Base-by-base conservation (phyloP, 2,329 filamentous ascomycete genomes). In the Coniella vitis region DNA sequence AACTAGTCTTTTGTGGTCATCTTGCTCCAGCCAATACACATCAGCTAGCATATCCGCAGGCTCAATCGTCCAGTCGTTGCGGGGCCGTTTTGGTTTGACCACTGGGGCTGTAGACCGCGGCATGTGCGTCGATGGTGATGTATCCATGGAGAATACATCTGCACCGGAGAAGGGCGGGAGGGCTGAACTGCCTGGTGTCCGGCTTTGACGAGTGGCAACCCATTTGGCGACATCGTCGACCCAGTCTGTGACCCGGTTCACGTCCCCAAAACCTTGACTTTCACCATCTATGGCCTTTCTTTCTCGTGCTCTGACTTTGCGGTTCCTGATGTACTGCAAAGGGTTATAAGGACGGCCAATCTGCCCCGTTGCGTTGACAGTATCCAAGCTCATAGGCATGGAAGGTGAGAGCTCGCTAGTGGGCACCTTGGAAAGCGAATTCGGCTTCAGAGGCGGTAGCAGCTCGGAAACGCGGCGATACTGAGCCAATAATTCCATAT, bases 11-110 rank as follows among this genome's bases (percentile, higher is more conserved):
- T 90, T 94, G 65, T 96, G 90, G 50, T 84, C 73, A 29, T 78
- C 80, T 59, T 90, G 83, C 63, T 96, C 89, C 19, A 94, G 69
- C 93, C 93, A 98, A 60, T 90, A 88, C 1, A 86, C 76, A 69
- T 98, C 93, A 4, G 90, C 90, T 40, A 97, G 71, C 64, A 96
- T 76, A 62, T 97, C 90, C 48, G 87, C 83, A 0, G 91, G 87
- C 38, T 86, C 80, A 16, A 90, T 80, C 35, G 80, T 76, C 93
- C 93, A 97, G 60, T 95, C 90, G 20, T 90, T 81, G 51, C 87
- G 80, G 1, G 86, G 84, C 42, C 89, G 79, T 48, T 83, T 81
- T 3, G 79, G 70, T 53, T 89, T 89, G 12, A 72, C 69, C 53
- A 70, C 65, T 47, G 63, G 64, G 38, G 65, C 70, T n/a, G 63